These are phyloP conservation scores for Chenopodium formosanum DNA, from an alignment of 148 eudicot species.

Conservation along the genomic window DNA sequence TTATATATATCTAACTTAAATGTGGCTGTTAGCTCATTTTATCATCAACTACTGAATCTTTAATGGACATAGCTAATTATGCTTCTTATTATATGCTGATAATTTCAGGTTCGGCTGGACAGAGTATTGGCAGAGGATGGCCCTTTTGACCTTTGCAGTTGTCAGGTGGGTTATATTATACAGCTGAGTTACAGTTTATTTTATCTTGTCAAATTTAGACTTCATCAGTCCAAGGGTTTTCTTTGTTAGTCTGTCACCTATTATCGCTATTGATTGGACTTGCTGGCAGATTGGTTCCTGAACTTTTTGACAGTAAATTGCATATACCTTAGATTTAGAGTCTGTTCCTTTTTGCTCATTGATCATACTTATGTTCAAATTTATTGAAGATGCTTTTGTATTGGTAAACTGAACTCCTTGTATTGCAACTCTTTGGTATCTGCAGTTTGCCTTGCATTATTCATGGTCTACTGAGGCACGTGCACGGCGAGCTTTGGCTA, in stretches of 20 bases:
- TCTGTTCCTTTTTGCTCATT: background rate
- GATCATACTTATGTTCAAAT: background rate
- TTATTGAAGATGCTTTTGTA: background rate
- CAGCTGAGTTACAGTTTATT: background rate
- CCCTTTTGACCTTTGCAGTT: constrained; percentile 92
- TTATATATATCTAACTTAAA: background rate
- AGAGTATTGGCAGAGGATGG: constrained; percentile 80
- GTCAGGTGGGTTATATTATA: constrained; percentile 61
- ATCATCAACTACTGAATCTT: background rate
- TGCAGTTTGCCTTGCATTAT: constrained; percentile 99
- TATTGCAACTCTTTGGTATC: constrained; percentile 11
- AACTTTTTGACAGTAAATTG: background rate
- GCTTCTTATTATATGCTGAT: constrained; percentile 15
- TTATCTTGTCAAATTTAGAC: background rate
- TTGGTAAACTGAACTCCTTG: constrained; percentile 3
- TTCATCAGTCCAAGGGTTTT: background rate
- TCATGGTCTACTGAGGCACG: constrained; percentile 99
- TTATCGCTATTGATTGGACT: background rate
- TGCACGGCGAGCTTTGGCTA: constrained; percentile 92
- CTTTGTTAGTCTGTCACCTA: background rate
- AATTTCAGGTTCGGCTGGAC: constrained; percentile 68
- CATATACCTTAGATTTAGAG: background rate
- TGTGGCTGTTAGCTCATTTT: background rate
- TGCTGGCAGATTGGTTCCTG: background rate
- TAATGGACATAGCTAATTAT: constrained; percentile 1